These are phyloP conservation scores for Stachybotrys chlorohalonatus DNA, from an alignment of 2,329 filamentous ascomycete species.

Conservation along the genomic window DNA sequence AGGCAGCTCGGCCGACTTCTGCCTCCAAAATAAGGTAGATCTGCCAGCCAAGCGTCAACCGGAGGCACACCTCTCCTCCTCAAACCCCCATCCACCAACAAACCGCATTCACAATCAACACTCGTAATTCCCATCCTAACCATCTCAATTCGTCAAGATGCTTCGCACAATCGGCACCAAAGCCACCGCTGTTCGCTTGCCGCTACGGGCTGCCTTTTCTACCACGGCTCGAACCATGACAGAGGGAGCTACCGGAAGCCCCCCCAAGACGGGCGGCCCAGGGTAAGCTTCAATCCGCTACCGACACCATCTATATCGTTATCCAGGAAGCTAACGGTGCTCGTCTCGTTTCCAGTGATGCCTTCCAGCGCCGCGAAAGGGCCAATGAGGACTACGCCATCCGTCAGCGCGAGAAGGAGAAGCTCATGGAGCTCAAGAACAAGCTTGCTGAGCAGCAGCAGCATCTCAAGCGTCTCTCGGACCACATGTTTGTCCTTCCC, in stretches of 20 bases:
- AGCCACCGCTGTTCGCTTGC: slow-evolving; percentile 39
- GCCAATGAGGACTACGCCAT: slow-evolving; percentile 82
- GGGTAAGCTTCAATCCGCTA: slow-evolving; percentile 32
- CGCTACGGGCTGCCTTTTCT: slow-evolving; percentile 51
- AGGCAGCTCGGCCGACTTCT: neutral
- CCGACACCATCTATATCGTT: neutral
- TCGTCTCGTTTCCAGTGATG: slow-evolving; percentile 50
- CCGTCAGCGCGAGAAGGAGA: slow-evolving; percentile 79
- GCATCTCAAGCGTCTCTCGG: slow-evolving; percentile 76
- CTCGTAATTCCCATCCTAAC: slow-evolving; percentile 2
- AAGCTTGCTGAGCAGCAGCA: slow-evolving; percentile 68
- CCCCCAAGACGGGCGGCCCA: slow-evolving; percentile 41
- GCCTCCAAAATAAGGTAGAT: neutral
- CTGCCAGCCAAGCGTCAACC: neutral
- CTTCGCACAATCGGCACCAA: slow-evolving; percentile 55
- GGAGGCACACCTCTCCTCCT: slow-evolving; percentile 1
- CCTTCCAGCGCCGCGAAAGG: slow-evolving; percentile 86
- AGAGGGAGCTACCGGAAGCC: slow-evolving; percentile 61
- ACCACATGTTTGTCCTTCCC: slow-evolving; percentile 62
- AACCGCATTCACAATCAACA: slow-evolving; percentile 1
- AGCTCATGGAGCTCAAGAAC: slow-evolving; percentile 69
- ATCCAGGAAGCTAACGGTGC: neutral
- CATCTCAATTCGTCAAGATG: slow-evolving; percentile 35
- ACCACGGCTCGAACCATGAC: slow-evolving; percentile 54
- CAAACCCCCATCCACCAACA: slow-evolving; percentile 4